Evolutionary conservation across 2,329 filamentous ascomycete species (phyloP).

Genomic region (Apiospora phragmitis): DNA sequence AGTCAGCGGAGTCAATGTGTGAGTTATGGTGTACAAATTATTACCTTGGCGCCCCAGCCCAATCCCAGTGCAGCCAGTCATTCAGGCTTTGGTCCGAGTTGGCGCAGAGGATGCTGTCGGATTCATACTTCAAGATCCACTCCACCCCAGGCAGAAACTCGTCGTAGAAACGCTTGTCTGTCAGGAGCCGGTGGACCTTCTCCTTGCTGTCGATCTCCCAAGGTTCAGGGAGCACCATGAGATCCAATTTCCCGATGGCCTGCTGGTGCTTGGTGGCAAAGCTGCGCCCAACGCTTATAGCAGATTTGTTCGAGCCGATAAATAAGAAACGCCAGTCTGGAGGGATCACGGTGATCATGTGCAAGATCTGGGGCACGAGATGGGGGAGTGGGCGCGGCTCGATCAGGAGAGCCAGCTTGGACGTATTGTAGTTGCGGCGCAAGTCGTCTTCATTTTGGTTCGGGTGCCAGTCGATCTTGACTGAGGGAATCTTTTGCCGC

Average conservation of each 20-base stretch:
- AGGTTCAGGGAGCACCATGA: constrained; percentile 48
- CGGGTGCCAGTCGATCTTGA: constrained; percentile 42
- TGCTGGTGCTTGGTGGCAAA: constrained; percentile 50
- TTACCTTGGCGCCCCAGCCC: constrained; percentile 53
- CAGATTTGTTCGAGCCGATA: constrained; percentile 50
- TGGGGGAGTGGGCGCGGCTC: constrained; percentile 49
- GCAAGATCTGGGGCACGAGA: constrained; percentile 50
- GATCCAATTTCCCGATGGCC: constrained; percentile 51
- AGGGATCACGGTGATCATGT: constrained; percentile 53
- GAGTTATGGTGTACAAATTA: constrained; percentile 15
- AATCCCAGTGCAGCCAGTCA: constrained; percentile 55
- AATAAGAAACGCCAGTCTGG: constrained; percentile 57
- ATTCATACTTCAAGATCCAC: constrained; percentile 56
- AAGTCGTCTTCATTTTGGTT: constrained; percentile 26
- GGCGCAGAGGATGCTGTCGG: constrained; percentile 57
- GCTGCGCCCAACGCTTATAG: constrained; percentile 44
- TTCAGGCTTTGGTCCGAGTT: constrained; percentile 53
- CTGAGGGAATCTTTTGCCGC: constrained; percentile 34
- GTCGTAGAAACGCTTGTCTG: constrained; percentile 53
- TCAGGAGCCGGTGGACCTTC: constrained; percentile 48
- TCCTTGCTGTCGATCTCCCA: constrained; percentile 50
- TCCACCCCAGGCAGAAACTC: constrained; percentile 50
- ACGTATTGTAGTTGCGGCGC: constrained; percentile 42
- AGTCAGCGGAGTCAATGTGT: neutral
- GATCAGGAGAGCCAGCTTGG: constrained; percentile 54